phyloP scores from a whole-genome alignment of 352 stramenopile genomes.

The Phytopythium oedochilum region DNA sequence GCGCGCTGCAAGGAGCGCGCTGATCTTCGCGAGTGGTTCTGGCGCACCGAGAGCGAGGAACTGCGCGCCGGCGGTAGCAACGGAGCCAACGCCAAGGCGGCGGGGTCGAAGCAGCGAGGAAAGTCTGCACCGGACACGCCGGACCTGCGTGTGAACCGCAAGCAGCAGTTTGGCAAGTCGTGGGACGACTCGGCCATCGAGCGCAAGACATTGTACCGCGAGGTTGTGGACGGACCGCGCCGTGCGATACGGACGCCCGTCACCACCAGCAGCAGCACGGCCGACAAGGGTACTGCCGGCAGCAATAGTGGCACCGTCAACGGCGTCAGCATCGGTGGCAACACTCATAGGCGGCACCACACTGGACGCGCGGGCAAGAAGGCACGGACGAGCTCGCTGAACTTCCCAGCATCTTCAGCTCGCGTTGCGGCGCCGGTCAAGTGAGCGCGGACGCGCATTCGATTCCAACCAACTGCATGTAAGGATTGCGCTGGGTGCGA shows the following conservation, averaged over 20 bases:
- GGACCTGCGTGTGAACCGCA: slow-evolving; percentile 55
- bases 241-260: slow-evolving; percentile 26
- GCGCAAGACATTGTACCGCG: slow-evolving; percentile 69
- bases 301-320: not conserved
- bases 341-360: not conserved
- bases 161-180: slow-evolving; percentile 68
- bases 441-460: not conserved
- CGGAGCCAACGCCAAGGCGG: slow-evolving; percentile 10
- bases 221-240: slow-evolving; percentile 34
- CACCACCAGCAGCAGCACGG: not conserved
- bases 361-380: slow-evolving; percentile 6
- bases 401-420: not conserved
- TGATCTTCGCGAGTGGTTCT: slow-evolving; percentile 74
- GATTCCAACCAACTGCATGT: not conserved
- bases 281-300: not conserved
- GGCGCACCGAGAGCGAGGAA: slow-evolving; percentile 38
- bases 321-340: not conserved
- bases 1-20: slow-evolving; percentile 66
- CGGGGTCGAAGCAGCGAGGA: slow-evolving; percentile 2
- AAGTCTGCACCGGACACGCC: slow-evolving; percentile 13
- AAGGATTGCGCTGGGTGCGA: not conserved
- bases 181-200: slow-evolving; percentile 80
- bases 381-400: slow-evolving; percentile 9
- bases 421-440: slow-evolving; percentile 2
- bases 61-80: slow-evolving; percentile 3